These are phyloP conservation scores for Chaetomiaceae sp. DNA, from an alignment of 2,329 filamentous ascomycete genomes.

Conservation along the genomic window DNA sequence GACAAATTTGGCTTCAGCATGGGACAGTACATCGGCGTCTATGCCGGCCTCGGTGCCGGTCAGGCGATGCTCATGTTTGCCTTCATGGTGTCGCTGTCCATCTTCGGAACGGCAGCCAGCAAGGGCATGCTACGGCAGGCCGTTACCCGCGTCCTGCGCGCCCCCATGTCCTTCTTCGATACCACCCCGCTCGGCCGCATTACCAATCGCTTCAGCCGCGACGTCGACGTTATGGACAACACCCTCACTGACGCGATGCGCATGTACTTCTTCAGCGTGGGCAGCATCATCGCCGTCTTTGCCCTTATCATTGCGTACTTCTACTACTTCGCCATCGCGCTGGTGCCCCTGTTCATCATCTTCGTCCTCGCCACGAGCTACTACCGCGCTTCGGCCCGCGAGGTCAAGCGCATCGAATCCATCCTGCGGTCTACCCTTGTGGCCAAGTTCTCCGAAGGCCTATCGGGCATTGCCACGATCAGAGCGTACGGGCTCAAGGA, in stretches of 20 bases:
- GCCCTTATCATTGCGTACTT: slow-evolving; percentile 92
- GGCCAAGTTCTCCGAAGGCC: slow-evolving; percentile 82
- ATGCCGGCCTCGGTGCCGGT: slow-evolving; percentile 62
- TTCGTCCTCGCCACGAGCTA: slow-evolving; percentile 81
- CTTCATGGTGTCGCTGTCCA: slow-evolving; percentile 72
- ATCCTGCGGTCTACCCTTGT: slow-evolving; percentile 84
- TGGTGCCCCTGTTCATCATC: slow-evolving; percentile 60
- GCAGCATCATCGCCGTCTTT: slow-evolving; percentile 77
- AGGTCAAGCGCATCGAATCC: slow-evolving; percentile 91
- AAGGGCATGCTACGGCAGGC: slow-evolving; percentile 76
- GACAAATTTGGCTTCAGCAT: slow-evolving; percentile 62
- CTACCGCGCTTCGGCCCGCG: slow-evolving; percentile 84
- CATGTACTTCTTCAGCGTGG: slow-evolving; percentile 84
- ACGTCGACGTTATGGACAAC: slow-evolving; percentile 96
- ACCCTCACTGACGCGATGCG: slow-evolving; percentile 81
- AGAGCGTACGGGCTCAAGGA: slow-evolving; percentile 79
- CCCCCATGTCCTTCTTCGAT: slow-evolving; percentile 89
- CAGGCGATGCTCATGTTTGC: slow-evolving; percentile 72
- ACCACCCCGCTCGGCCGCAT: slow-evolving; percentile 93
- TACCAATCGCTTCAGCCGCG: slow-evolving; percentile 91
- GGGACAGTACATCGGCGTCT: slow-evolving; percentile 66
- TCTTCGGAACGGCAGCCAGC: slow-evolving; percentile 74
- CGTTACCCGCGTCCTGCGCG: slow-evolving; percentile 66
- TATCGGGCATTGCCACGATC: slow-evolving; percentile 78
- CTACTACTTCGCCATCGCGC: slow-evolving; percentile 68